phyloP scores from a whole-genome alignment of 2,329 filamentous ascomycete species.

The Fusarium napiforme region DNA sequence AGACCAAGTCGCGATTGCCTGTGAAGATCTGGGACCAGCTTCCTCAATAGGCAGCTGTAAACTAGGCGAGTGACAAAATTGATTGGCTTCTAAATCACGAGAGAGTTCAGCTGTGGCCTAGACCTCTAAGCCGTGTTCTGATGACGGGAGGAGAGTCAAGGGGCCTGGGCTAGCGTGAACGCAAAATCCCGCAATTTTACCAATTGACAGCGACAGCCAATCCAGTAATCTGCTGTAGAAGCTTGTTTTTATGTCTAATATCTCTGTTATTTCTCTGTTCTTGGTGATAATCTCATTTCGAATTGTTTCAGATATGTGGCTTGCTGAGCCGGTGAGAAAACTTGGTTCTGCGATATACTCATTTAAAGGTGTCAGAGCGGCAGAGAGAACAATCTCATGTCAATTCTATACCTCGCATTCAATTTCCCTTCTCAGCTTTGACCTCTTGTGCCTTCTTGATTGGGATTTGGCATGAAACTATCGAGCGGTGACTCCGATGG shows the following conservation, averaged over 20 bases:
- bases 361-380: neutral
- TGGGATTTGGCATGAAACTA: neutral
- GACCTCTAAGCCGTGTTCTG: neutral
- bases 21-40: neutral
- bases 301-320: neutral
- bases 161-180: neutral
- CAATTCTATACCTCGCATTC: neutral
- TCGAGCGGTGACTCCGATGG: neutral
- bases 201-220: neutral
- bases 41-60: slow-evolving; percentile 3
- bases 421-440: neutral
- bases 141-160: neutral
- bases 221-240: neutral
- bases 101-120: neutral
- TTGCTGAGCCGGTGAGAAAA: neutral
- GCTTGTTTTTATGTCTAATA: neutral
- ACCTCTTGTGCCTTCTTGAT: neutral
- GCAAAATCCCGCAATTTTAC: neutral
- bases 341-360: neutral
- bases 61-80: neutral
- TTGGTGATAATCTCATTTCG: neutral
- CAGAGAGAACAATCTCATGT: neutral
- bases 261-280: neutral
- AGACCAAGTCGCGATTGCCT: neutral
- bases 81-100: neutral